Base-by-base conservation (phyloP, 1,139 yeast species). In the Pichiaceae sp. region DNA sequence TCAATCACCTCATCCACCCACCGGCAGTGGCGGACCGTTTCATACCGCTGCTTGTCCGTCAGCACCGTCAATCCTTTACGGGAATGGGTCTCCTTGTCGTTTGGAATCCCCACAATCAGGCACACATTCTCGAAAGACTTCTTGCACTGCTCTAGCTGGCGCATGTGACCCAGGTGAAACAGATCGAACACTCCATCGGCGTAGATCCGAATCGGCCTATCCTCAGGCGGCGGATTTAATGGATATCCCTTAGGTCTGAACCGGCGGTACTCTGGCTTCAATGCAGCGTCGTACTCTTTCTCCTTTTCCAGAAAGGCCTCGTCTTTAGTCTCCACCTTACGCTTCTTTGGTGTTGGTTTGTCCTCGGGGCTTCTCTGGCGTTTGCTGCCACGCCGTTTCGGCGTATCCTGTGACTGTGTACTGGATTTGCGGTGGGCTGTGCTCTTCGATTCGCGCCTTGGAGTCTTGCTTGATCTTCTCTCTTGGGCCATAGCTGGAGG, bases 1-100 rank as follows among this genome's bases (percentile, higher is more conserved):
- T 91, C 87, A 37, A 91, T 70, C 17, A 91, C 97, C 57, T 91
- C 97, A 57, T 91, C 97, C 18, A 91, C 98, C 98, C 98, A 91
- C 52, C 69, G 76, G 59, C 98, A 91, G 60, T 91, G 98, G 43
- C 70, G 69, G 44, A 91, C 66, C 4, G 96, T 83, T 46, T 91
- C 98, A 49, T 81, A 77, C 44, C 98, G 73, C 58, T 91, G 97
- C 45, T 73, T 65, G 56, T 87, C 98, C 3, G 84, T 72, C 41
- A 91, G 66, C 6, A 91, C 98, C 0, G 98, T 91, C 46, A 91
- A 65, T 1, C 98, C 98, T 58, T 91, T 91, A 44, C 91, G 71
- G 50, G 79, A 81, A 62, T 91, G 98, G 2, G 97, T 91, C 51
- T 85, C 89, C 34, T 72, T 67, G 57, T 91, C 98, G 33, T 84